Base-by-base conservation (phyloP, 164 flowering plant genomes). In the Liriodendron chinense region DNA sequence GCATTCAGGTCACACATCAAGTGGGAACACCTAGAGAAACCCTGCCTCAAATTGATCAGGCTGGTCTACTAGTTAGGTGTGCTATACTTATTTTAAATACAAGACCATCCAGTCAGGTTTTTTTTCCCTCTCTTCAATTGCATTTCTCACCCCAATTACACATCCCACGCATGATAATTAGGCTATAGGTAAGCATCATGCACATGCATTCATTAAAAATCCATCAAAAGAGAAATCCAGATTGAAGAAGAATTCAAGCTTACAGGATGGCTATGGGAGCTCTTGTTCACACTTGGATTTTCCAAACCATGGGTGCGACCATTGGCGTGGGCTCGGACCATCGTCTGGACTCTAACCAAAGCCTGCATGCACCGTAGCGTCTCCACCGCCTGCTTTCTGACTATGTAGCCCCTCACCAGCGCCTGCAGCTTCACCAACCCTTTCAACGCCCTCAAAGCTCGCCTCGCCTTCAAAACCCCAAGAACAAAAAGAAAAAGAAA, bases 371-470 rank as follows among this genome's bases (percentile, higher is more conserved):
- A 87, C 68, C 89, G 82, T 34, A 95, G 86, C 84, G 87, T 88
- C 73, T 88, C 92, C 43, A 90, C 82, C 49, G 89, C 87, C 76
- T 89, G 91, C 74, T 92, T 95, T 71, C 99, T 83, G 75, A 91
- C 93, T 69, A 93, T 89, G 80, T 89, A 89, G 66, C 99, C 99
- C 81, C 96, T 90, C 64, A 91, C 98, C 73, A 93, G 73, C 7
- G 99, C 98, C 76, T 95, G 99, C 70, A 95, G 94, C 84, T 86
- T 92, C 79, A 95, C 97, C 80, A 95, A 78, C 74, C 90, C 97
- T 80, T 92, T 95, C 56, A 95, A 84, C 1, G 99, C 98, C 70
- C 82, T 84, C 66, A 95, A 77, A 61, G 99, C 99, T 80, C 94
- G 89, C 85, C 92, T 91, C 65, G 98, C 99, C 99, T 95, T 16